Evolutionary conservation across 495 filamentous ascomycete genomes (phyloP).

Genomic region (Daldinia caldariorum): DNA sequence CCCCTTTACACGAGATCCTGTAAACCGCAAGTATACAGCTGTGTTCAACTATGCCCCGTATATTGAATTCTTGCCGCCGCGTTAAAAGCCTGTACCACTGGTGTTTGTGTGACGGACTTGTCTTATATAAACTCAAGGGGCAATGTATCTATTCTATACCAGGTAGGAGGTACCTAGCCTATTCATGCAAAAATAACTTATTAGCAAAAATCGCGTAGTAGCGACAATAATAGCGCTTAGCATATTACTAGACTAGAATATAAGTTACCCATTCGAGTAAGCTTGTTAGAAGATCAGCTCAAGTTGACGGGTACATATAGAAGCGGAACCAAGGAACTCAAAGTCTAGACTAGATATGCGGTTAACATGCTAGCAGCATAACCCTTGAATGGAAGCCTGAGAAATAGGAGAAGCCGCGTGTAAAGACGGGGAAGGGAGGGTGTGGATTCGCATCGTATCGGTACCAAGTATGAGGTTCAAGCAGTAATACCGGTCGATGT

Average conservation of each 20-base stretch:
- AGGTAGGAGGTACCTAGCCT: no score
- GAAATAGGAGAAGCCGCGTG: slow-evolving; percentile 11
- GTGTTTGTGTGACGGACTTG: background rate
- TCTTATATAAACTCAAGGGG: background rate
- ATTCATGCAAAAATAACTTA: background rate
- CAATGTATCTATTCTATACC: background rate
- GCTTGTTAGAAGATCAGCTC: slow-evolving; percentile 10
- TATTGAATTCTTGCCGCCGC: background rate
- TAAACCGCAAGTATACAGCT: slow-evolving; percentile 10
- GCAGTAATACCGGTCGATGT: slow-evolving; percentile 3
- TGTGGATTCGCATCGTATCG: slow-evolving; percentile 14
- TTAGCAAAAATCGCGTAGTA: slow-evolving; percentile 13
- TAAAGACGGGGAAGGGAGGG: background rate
- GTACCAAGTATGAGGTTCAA: slow-evolving; percentile 10
- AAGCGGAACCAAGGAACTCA: slow-evolving; percentile 9
- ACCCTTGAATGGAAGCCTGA: slow-evolving; percentile 17
- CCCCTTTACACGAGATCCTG: slow-evolving; percentile 40
- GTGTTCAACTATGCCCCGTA: slow-evolving; percentile 1
- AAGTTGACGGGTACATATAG: slow-evolving; percentile 11
- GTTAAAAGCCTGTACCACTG: background rate
- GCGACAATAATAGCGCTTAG: slow-evolving; percentile 22
- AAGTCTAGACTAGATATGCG: slow-evolving; percentile 24
- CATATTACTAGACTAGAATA: slow-evolving; percentile 23
- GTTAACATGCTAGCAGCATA: slow-evolving; percentile 4
- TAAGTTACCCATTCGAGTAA: slow-evolving; percentile 19